These are phyloP conservation scores for Petunia axillaris DNA, from an alignment of 257 asterid genomes.

Conservation along the genomic window DNA sequence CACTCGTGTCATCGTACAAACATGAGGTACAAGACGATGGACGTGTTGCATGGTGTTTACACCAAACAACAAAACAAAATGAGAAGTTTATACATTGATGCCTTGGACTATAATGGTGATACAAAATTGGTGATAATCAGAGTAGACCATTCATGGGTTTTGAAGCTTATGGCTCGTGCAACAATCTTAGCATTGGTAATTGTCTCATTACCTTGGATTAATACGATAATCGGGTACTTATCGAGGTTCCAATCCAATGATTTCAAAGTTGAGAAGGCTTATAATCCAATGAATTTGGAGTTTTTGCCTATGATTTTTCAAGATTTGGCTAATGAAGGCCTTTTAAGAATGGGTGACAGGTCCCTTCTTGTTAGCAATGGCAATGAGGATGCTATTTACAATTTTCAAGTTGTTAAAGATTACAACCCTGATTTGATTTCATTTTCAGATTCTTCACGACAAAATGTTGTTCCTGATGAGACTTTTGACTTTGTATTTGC, in stretches of 20 bases:
- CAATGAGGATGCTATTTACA: conserved; percentile 3
- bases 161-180: conserved; percentile 37
- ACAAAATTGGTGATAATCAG: conserved; percentile 26
- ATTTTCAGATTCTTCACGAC: conserved; percentile 14
- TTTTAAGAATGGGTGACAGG: conserved; percentile 42
- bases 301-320: conserved; percentile 32
- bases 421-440: conserved; percentile 31
- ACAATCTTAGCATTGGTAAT: conserved; percentile 39
- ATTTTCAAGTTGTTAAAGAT: conserved; percentile 9
- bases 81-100: conserved; percentile 23
- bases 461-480: conserved; percentile 18
- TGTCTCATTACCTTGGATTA: conserved; percentile 39
- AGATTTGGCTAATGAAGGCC: conserved; percentile 52
- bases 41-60: conserved; percentile 26
- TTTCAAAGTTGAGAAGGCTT: neutral
- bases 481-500: conserved; percentile 36
- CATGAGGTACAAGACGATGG: conserved; percentile 31
- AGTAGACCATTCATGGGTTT: conserved; percentile 32
- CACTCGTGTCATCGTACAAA: neutral
- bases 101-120: conserved; percentile 12
- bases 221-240: neutral
- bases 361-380: conserved; percentile 28
- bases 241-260: neutral
- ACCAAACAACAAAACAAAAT: conserved; percentile 21
- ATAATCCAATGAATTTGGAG: conserved; percentile 3